Conservation (phyloP, 2,329 filamentous ascomycete genomes). For the Colletotrichum tabaci region DNA sequence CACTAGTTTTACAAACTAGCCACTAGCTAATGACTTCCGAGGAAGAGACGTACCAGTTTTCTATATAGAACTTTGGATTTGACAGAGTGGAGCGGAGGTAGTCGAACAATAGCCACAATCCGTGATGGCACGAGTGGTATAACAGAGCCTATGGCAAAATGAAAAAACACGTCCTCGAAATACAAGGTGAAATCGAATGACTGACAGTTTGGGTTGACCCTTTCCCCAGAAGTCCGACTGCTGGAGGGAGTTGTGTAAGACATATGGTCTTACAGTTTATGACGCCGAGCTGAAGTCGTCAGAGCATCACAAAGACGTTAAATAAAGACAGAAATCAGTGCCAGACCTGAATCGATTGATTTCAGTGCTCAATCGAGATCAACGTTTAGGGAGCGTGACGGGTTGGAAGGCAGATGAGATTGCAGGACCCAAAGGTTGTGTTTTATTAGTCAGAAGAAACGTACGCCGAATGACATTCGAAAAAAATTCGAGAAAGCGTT, state of each 20-base stretch:
- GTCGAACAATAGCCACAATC: conserved; percentile 20
- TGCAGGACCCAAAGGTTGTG: too few relatives aligned
- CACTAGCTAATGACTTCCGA: too few relatives aligned
- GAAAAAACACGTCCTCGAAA: conserved; percentile 49
- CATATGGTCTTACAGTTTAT: conserved; percentile 1
- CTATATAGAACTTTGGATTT: conserved; percentile 21
- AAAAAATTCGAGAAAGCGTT: too few relatives aligned
- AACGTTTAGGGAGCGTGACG: background rate
- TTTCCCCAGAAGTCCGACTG: conserved; percentile 45
- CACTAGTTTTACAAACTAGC: background rate
- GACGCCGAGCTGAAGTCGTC: background rate
- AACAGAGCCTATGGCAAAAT: conserved; percentile 40
- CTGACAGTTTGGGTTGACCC: conserved; percentile 45
- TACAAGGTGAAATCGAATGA: conserved; percentile 50
- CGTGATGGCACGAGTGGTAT: conserved; percentile 41
- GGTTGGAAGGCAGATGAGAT: too few relatives aligned
- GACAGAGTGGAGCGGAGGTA: conserved; percentile 17
- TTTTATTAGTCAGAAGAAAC: too few relatives aligned
- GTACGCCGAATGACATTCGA: too few relatives aligned
- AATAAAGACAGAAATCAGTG: background rate
- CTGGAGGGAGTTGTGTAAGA: background rate
- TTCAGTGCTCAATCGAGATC: too few relatives aligned
- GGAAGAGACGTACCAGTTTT: conserved; percentile 41
- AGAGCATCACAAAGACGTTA: background rate
- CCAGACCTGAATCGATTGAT: background rate